Base-by-base conservation (phyloP, 345 rosid genomes). In the Erysimum cheiranthoides region DNA sequence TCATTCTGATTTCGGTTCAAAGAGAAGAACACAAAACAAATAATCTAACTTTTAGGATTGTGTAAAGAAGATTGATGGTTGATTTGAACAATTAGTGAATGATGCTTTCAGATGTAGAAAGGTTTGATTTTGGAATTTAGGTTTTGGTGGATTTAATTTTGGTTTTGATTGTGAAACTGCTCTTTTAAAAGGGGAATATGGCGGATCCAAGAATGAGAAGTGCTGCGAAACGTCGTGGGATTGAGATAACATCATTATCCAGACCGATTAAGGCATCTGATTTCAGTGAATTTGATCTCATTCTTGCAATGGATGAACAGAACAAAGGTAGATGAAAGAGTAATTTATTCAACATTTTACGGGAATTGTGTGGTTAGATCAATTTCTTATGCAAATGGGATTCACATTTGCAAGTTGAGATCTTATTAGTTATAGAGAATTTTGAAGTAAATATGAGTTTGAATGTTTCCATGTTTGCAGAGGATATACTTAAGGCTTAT, bases 141-240 rank as follows among this genome's bases (percentile, higher is more conserved):
- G 32, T 50, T 50, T 8, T 30, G 59, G 35, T 53, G 17, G 61
- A 51, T 36, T 12, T 10, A 0, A 57, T 42, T 31, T 18, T 0
- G 54, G n/a, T 50, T 18, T 12, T 60, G 25, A 40, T 30, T 54
- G 11, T 66, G 14, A 28, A 39, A 45, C 0, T 16, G 8, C 6
- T 68, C 3, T 25, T 38, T 54, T 12, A 65, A 30, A 75, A 89
- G 98, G 98, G 98, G 9, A 86, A 92, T 50, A 79, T 81, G 76
- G 86, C 98, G 0, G 98, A 92, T 79, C 86, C 96, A 61, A 90
- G 99, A 84, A 95, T 95, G 97, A 89, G 90, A 58, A 87, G 87
- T 25, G 92, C 96, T 28, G 84, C 97, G 0, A 90, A 90, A 76
- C 86, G 82, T 75, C 93, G 97, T 16, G 91, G 91, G 50, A 80